Evolutionary conservation across 352 stramenopile species (phyloP).

Genomic region (Paralagenidium karlingii): DNA sequence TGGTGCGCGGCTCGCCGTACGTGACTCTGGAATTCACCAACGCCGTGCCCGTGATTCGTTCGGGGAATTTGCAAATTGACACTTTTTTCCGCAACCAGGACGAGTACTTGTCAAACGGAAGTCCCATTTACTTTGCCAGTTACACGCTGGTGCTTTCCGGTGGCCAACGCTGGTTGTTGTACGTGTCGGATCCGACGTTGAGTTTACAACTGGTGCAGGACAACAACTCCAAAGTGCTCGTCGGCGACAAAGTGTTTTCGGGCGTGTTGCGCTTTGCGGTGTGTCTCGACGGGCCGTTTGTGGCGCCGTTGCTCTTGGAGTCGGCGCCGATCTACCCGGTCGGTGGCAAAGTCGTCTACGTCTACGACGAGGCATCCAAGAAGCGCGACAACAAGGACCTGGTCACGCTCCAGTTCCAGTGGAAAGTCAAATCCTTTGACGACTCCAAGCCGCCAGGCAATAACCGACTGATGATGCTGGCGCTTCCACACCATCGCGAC

Average conservation of each 20-base stretch:
- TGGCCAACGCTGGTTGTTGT: conserved; percentile 55
- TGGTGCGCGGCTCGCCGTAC: conserved; percentile 74
- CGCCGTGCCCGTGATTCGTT: conserved; percentile 37
- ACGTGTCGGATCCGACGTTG: conserved; percentile 24
- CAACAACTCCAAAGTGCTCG: conserved; percentile 23
- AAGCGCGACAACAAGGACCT: conserved; percentile 14
- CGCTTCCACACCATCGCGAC: conserved; percentile 60
- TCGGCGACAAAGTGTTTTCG: conserved; percentile 19
- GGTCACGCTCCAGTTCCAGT: conserved; percentile 36
- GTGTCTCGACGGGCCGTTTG: conserved; percentile 13
- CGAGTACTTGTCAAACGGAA: conserved; percentile 24
- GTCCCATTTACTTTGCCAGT: conserved; percentile 24
- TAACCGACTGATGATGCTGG: conserved; percentile 58
- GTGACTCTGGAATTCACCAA: conserved; percentile 52
- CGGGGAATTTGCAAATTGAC: no score
- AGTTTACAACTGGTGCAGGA: conserved; percentile 16
- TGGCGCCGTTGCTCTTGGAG: conserved; percentile 37
- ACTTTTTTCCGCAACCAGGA: conserved; percentile 6
- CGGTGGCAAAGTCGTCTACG: conserved; percentile 35
- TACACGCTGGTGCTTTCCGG: conserved; percentile 42
- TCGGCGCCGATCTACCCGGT: conserved; percentile 39
- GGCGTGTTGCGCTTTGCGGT: conserved; percentile 44
- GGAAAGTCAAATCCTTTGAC: conserved; percentile 40
- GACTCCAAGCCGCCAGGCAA: neutral
- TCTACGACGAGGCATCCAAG: neutral